phyloP scores from a whole-genome alignment of 495 filamentous ascomycete species.

The Hypoxylon subgilvum region DNA sequence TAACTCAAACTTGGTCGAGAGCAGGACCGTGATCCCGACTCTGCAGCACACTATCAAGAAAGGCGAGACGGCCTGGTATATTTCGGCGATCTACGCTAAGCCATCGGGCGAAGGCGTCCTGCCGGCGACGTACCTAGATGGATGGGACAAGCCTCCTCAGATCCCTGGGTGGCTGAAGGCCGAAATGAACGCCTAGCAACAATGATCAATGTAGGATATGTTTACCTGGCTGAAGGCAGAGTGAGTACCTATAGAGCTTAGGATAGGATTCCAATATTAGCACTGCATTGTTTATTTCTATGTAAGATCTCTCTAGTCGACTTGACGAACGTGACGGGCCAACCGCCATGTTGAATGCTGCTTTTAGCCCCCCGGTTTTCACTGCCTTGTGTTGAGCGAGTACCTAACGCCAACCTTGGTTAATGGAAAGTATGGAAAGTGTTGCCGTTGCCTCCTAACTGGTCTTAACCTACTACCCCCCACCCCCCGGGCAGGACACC shows the following conservation, averaged over 20 bases:
- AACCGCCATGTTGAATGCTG: slow-evolving; percentile 34
- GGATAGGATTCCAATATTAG: too few relatives aligned
- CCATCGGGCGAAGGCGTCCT: slow-evolving; percentile 48
- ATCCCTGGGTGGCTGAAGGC: slow-evolving; percentile 62
- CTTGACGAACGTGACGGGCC: slow-evolving; percentile 5
- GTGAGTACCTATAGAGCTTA: not conserved
- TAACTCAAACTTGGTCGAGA: slow-evolving; percentile 76
- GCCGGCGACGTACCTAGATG: slow-evolving; percentile 52
- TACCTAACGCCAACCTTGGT: slow-evolving; percentile 11
- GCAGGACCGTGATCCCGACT: slow-evolving; percentile 72
- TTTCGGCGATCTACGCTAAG: slow-evolving; percentile 59
- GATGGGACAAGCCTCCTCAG: slow-evolving; percentile 60
- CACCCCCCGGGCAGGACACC: not conserved
- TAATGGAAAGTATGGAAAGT: too few relatives aligned
- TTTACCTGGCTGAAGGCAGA: not conserved
- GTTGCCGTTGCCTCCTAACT: too few relatives aligned
- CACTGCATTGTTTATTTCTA: not conserved
- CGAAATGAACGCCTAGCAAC: slow-evolving; percentile 45
- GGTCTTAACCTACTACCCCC: not conserved
- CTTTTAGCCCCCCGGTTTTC: slow-evolving; percentile 8
- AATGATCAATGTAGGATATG: not conserved
- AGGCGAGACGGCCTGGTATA: slow-evolving; percentile 57
- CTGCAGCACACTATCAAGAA: slow-evolving; percentile 57
- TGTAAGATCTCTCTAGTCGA: slow-evolving; percentile 18
- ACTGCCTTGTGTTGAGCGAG: slow-evolving; percentile 2